Percentiles rank a stretch among this genome's conserved stretches.
Evolutionary conservation across 1,139 yeast species (phyloP).

Genomic region (Trichomonascaceae sp.): DNA sequence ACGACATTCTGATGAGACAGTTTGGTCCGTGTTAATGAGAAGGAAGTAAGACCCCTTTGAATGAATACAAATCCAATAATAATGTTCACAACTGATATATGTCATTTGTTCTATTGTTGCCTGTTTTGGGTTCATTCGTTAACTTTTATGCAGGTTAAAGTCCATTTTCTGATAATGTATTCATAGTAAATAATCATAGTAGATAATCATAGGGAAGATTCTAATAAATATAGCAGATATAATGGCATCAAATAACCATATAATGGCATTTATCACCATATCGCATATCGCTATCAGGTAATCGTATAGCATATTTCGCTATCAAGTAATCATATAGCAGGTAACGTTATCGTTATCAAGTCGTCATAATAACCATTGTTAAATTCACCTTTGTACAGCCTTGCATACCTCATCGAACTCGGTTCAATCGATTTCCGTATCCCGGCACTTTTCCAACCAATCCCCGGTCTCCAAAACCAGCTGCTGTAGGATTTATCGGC

Average conservation of each 20-base stretch:
- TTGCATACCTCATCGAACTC: neutral
- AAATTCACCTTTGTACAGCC: neutral
- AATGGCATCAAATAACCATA: too few species aligned
- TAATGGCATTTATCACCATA: too few species aligned
- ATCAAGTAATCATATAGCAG: too few species aligned
- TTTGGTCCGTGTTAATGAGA: slow-evolving; percentile 40
- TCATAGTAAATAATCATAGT: neutral
- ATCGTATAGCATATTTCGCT: too few species aligned
- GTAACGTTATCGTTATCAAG: too few species aligned
- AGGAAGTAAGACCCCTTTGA: slow-evolving; percentile 37
- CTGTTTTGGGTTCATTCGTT: neutral
- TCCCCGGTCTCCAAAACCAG: slow-evolving; percentile 2
- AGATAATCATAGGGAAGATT: neutral
- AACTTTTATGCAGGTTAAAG: neutral
- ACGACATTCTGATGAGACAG: slow-evolving; percentile 30
- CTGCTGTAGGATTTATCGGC: slow-evolving; percentile 5
- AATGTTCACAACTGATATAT: slow-evolving; percentile 4
- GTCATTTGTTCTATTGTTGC: neutral
- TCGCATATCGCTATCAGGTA: too few species aligned
- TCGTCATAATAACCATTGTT: too few species aligned
- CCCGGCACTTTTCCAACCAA: neutral
- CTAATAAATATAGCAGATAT: neutral
- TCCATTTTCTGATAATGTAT: neutral
- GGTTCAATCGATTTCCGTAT: neutral
- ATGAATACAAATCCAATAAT: slow-evolving; percentile 31